These are phyloP conservation scores for Allium fistulosum DNA, from an alignment of 106 monocot genomes.

Conservation along the genomic window DNA sequence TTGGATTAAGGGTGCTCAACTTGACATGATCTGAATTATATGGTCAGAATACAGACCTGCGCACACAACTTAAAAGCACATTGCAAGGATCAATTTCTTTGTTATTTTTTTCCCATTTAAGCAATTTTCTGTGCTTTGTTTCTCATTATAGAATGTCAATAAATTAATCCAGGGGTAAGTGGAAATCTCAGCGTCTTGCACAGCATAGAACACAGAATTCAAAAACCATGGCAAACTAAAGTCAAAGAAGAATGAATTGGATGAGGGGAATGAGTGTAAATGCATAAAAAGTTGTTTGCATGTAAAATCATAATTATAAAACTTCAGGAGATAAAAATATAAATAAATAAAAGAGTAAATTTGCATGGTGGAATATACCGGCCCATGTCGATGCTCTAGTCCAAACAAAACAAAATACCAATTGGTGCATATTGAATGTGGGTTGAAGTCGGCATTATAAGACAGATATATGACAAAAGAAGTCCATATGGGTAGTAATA, in stretches of 20 bases:
- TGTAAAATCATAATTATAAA: neutral
- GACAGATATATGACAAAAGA: neutral
- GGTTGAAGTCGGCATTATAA: neutral
- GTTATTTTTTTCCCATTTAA: no score
- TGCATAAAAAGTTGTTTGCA: neutral
- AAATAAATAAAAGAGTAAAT: neutral
- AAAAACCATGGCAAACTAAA: neutral
- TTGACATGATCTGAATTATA: no score
- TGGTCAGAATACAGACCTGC: no score
- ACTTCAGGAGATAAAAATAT: no score
- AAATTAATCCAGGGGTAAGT: no score
- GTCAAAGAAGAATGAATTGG: neutral
- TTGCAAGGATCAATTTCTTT: no score
- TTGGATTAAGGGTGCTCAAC: no score
- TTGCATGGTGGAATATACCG: neutral
- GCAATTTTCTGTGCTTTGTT: no score
- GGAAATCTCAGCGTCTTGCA: neutral
- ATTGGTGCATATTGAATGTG: neutral
- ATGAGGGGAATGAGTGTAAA: conserved; percentile 4
- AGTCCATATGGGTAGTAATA: neutral
- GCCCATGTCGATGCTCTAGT: neutral
- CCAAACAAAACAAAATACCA: neutral
- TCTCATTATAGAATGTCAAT: no score
- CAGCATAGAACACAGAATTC: neutral
- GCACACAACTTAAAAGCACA: no score